Conservation (phyloP, 129 eudicot genomes). For the Flaveria trinervia region DNA sequence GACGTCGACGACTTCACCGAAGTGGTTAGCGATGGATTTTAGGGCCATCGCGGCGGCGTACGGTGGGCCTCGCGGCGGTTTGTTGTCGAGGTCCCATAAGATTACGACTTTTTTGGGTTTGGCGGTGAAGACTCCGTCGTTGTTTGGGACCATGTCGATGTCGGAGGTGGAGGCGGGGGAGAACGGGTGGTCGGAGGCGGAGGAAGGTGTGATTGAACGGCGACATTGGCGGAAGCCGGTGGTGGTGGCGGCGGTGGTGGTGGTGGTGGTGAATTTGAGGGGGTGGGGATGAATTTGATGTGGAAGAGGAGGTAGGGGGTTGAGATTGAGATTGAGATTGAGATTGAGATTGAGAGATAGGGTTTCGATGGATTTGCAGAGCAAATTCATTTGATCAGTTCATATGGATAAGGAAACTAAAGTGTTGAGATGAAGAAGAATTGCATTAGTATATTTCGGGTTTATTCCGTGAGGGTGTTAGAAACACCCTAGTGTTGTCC, state of each 20-base stretch:
- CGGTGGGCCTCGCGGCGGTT: conserved; percentile 98
- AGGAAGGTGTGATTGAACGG: conserved; percentile 29
- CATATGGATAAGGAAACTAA: conserved; percentile 23
- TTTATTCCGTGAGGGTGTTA: not conserved
- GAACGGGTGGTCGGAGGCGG: conserved; percentile 27
- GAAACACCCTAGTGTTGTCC: too few species aligned
- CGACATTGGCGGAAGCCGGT: conserved; percentile 25
- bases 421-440: not conserved
- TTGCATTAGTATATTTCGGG: not conserved
- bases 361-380: conserved; percentile 32
- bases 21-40: conserved; percentile 49
- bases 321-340: conserved; percentile 17
- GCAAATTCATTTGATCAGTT: conserved; percentile 39
- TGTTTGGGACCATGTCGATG: conserved; percentile 78
- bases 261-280: conserved; percentile 11
- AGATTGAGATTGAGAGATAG: too few species aligned
- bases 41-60: conserved; percentile 77
- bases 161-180: conserved; percentile 46
- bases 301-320: not conserved
- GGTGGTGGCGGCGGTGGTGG: not conserved
- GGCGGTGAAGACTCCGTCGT: conserved; percentile 52
- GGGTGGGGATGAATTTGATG: not conserved
- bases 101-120: conserved; percentile 81
- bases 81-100: conserved; percentile 92
- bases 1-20: conserved; percentile 74